Percentiles rank a stretch among this genome's conserved stretches.
Conservation (phyloP, 495 filamentous ascomycete species). For the Chaetomium fimeti region DNA sequence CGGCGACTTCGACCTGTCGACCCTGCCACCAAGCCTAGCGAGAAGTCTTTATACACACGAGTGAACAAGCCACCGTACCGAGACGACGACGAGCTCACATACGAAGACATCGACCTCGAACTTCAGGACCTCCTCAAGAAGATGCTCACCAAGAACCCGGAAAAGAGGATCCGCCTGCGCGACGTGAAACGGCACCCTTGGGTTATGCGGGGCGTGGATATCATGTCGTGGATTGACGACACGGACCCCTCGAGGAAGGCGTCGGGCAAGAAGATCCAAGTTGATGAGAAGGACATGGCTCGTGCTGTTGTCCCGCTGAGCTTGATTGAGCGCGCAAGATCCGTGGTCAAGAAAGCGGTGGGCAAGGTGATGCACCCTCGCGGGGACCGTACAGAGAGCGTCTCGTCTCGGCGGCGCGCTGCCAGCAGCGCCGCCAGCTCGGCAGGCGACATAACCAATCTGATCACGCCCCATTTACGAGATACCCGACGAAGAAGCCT, state of each 20-base stretch:
- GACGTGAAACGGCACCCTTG: constrained; percentile 97
- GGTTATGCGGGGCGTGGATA: constrained; percentile 76
- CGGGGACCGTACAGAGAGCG: constrained; percentile 54
- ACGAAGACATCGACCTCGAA: constrained; percentile 82
- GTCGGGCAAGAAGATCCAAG: constrained; percentile 86
- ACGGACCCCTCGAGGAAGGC: constrained; percentile 81
- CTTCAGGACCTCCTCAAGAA: constrained; percentile 76
- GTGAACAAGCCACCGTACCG: constrained; percentile 49
- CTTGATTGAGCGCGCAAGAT: constrained; percentile 73
- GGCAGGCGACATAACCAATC: constrained; percentile 40
- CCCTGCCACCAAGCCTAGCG: constrained; percentile 50
- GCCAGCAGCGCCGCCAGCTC: constrained; percentile 61
- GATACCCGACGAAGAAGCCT: constrained; percentile 66
- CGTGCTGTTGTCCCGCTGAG: constrained; percentile 86
- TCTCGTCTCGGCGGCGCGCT: constrained; percentile 53
- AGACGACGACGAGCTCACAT: constrained; percentile 67
- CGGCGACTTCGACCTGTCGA: constrained; percentile 77
- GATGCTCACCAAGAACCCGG: constrained; percentile 84
- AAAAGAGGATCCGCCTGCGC: constrained; percentile 79
- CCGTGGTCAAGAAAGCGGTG: constrained; percentile 65
- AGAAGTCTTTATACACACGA: constrained; percentile 56
- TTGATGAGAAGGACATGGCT: constrained; percentile 85
- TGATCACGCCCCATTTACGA: constrained; percentile 41
- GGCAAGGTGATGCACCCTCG: constrained; percentile 60
- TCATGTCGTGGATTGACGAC: constrained; percentile 85